These are phyloP conservation scores for Linaria vulgaris DNA, from an alignment of 257 asterid species.

Conservation along the genomic window DNA sequence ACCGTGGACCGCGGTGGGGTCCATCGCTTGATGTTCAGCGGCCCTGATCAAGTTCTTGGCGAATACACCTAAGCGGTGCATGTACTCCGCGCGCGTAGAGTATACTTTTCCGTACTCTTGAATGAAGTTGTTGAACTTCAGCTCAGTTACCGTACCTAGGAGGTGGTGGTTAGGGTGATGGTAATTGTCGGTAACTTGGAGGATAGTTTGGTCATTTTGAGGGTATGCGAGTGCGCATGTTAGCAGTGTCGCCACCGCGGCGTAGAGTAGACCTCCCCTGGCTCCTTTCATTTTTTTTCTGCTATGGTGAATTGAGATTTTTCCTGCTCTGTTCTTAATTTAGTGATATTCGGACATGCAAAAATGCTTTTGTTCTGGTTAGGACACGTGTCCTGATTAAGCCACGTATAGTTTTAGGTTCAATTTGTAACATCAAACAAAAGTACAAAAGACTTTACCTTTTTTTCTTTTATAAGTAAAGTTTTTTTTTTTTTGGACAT, in stretches of 20 bases:
- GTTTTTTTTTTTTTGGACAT: too few relatives aligned
- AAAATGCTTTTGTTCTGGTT: too few relatives aligned
- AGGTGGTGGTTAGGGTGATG: constrained; percentile 35
- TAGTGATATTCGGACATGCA: too few relatives aligned
- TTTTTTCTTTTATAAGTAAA: too few relatives aligned
- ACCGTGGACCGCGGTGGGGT: constrained; percentile 86
- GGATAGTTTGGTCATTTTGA: constrained; percentile 43
- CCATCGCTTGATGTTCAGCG: constrained; percentile 86
- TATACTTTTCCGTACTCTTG: constrained; percentile 58
- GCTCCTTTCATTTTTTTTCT: constrained; percentile 41
- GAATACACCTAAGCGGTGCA: constrained; percentile 80
- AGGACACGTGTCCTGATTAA: too few relatives aligned
- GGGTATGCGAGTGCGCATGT: constrained; percentile 46
- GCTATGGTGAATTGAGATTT: too few relatives aligned
- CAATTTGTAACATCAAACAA: too few relatives aligned
- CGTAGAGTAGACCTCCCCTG: constrained; percentile 46
- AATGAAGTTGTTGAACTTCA: constrained; percentile 54
- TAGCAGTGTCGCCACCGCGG: constrained; percentile 34
- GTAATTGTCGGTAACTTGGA: constrained; percentile 63
- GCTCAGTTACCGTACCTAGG: constrained; percentile 69
- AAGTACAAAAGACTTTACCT: too few relatives aligned
- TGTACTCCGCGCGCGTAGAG: constrained; percentile 61
- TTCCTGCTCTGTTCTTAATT: too few relatives aligned
- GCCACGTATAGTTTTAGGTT: too few relatives aligned
- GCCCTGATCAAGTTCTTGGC: constrained; percentile 68